A percentile compares a stretch with the other conserved stretches of the same genome.
phyloP scores from a whole-genome alignment of 345 rosid species.

The Streptanthus diversifolius region DNA sequence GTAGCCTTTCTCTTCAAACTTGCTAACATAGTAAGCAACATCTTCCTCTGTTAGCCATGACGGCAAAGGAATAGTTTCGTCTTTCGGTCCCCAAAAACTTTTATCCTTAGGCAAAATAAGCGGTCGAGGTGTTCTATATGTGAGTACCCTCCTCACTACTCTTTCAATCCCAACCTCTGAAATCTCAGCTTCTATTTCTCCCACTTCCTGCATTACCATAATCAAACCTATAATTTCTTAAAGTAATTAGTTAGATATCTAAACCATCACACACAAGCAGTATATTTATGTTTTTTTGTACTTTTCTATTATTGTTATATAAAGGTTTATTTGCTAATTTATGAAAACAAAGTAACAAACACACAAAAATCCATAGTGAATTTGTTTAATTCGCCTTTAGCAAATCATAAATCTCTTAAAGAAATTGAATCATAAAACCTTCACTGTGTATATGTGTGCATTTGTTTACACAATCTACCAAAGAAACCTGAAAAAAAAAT shows the following conservation, averaged over 20 bases:
- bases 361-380: too few species aligned
- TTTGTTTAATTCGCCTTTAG: too few species aligned
- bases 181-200: conserved; percentile 29
- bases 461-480: background rate
- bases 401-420: too few species aligned
- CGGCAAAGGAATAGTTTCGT: conserved; percentile 15
- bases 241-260: background rate
- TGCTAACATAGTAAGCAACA: conserved; percentile 24
- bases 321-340: too few species aligned
- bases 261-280: background rate
- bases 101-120: conserved; percentile 24
- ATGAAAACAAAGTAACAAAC: too few species aligned
- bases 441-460: too few species aligned
- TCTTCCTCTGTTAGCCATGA: conserved; percentile 34
- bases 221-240: background rate
- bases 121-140: conserved; percentile 21
- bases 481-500: background rate
- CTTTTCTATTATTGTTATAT: too few species aligned
- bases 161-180: conserved; percentile 29
- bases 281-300: background rate
- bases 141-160: conserved; percentile 20
- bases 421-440: too few species aligned
- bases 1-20: conserved; percentile 32
- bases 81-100: conserved; percentile 28
- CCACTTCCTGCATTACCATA: conserved; percentile 21